Conservation (phyloP, 108 stramenopile genomes). For the Skeletonema costatum region DNA sequence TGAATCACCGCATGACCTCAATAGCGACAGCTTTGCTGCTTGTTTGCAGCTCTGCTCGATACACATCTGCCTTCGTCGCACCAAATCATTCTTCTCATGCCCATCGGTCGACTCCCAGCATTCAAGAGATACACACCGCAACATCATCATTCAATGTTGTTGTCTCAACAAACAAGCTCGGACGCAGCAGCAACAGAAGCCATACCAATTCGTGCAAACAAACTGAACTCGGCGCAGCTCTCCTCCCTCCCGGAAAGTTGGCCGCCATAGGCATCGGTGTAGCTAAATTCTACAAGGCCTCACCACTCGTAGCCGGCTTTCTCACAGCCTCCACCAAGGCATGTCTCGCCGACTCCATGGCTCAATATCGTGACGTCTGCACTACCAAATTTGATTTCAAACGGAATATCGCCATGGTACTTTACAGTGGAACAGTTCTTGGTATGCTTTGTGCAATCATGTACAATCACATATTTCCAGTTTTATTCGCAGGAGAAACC, state of each 20-base stretch:
- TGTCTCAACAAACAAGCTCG: background rate
- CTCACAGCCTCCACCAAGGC: constrained; percentile 15
- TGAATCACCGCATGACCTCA: background rate
- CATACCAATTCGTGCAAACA: background rate
- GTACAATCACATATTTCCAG: constrained; percentile 5
- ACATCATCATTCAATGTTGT: background rate
- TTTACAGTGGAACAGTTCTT: background rate
- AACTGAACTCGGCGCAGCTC: background rate
- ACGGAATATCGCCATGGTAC: background rate
- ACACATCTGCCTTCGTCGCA: background rate
- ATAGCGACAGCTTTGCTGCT: background rate
- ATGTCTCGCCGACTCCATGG: constrained; percentile 5
- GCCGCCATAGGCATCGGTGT: background rate
- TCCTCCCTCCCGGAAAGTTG: background rate
- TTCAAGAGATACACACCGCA: background rate
- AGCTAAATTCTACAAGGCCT: constrained; percentile 14
- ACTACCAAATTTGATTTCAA: background rate
- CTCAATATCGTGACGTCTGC: constrained; percentile 5
- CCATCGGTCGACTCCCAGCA: background rate
- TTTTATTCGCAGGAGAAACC: background rate
- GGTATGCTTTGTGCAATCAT: background rate
- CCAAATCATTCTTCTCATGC: too few species aligned
- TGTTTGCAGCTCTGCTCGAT: background rate
- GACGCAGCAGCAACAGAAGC: background rate
- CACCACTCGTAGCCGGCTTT: constrained; percentile 4